Conservation (phyloP, 805 yeast species). For the Candida morakotiae region DNA sequence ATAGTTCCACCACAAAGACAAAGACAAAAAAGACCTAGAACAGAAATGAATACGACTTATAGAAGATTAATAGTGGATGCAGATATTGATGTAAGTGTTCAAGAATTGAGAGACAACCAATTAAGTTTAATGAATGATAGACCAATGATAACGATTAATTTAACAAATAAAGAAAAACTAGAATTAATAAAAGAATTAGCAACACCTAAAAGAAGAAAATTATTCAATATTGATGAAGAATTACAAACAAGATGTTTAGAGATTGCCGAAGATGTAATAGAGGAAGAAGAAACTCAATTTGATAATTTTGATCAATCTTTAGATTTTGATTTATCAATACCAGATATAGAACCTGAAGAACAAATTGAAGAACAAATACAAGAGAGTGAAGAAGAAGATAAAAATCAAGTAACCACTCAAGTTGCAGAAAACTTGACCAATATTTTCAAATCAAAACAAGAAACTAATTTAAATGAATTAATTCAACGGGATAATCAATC, state of each 20-base stretch:
- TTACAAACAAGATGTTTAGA: constrained; percentile 26
- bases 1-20: constrained; percentile 19
- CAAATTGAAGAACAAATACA: constrained; percentile 12
- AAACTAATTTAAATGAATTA: constrained; percentile 9
- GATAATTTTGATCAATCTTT: constrained; percentile 13
- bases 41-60: constrained; percentile 42
- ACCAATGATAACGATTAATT: constrained; percentile 19
- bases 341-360: constrained; percentile 15
- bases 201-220: constrained; percentile 23
- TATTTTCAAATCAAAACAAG: constrained; percentile 14
- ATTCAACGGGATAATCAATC: constrained; percentile 9
- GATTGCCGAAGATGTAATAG: constrained; percentile 18
- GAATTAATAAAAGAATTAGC: constrained; percentile 32
- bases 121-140: constrained; percentile 16
- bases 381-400: constrained; percentile 8
- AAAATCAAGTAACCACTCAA: constrained; percentile 44
- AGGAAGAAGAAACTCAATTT: constrained; percentile 11
- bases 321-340: constrained; percentile 21
- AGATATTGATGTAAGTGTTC: constrained; percentile 35
- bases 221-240: constrained; percentile 27
- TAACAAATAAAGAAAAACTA: constrained; percentile 29
- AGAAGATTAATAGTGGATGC: constrained; percentile 46
- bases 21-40: constrained; percentile 24
- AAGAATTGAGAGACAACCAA: constrained; percentile 29
- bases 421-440: constrained; percentile 47